phyloP scores from a whole-genome alignment of 331 rosid species.

The Saraca asoca region DNA sequence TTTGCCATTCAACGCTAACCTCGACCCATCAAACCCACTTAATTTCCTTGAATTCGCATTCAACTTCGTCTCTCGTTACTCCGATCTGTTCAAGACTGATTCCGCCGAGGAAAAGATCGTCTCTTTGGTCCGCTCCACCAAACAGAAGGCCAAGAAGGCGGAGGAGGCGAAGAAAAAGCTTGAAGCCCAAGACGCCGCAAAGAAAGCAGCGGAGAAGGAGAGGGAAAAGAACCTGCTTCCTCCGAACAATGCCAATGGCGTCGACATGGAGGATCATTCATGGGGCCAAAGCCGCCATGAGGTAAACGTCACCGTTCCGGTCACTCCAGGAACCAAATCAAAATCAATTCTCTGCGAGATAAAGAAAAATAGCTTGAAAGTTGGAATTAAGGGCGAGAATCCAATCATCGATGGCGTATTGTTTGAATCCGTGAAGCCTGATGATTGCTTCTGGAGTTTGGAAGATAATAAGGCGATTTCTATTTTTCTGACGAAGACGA shows the following conservation, averaged over 20 bases:
- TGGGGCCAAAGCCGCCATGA: conserved; percentile 28
- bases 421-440: conserved; percentile 1
- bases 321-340: conserved; percentile 19
- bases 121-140: conserved; percentile 6
- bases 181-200: not conserved
- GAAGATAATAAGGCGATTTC: conserved; percentile 12
- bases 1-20: conserved; percentile 12
- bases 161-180: not conserved
- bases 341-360: not conserved
- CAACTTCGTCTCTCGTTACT: conserved; percentile 7
- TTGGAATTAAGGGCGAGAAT: conserved; percentile 22
- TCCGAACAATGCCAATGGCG: conserved; percentile 3
- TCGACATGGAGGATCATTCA: conserved; percentile 16
- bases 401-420: conserved; percentile 26
- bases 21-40: conserved; percentile 27
- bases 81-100: conserved; percentile 7
- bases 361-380: not conserved
- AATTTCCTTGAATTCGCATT: not conserved
- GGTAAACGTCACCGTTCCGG: conserved; percentile 13
- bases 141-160: not conserved
- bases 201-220: not conserved
- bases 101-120: conserved; percentile 21
- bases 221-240: not conserved
- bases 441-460: conserved; percentile 16
- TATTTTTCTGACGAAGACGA: not conserved